Evolutionary conservation across 495 filamentous ascomycete genomes (phyloP), one percentile per base, ranked within the genome.

Genomic region (Pseudoneurospora amorphoporcata): DNA sequence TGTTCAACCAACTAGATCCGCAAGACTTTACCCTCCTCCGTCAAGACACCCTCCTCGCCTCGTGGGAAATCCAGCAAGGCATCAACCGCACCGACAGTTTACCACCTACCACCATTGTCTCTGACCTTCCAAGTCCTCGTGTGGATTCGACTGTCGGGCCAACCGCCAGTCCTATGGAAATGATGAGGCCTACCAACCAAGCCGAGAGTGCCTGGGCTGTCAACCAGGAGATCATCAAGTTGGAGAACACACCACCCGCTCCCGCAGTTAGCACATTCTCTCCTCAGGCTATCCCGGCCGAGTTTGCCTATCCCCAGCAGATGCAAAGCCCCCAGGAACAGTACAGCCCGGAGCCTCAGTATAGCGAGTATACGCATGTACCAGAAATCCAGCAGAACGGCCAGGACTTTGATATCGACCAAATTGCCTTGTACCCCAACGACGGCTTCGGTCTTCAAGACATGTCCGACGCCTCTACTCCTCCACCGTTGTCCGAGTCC

Each of bases 111-210:
- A 75, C 74, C 41, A 81, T 81, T 42, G 78, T 81, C 45, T 68
- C 79, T 2, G 79, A 81, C 47, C 73, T 81, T n/a, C 75, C 73
- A 19, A 76, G 74, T 38, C 69, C 74, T 19, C 65, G 73, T 41
- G 47, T 76, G 9, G 70, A 78, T n/a, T 71, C 71, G 16, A 69
- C 19, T 65, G 42, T 45, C 29, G 75, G 72, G 4, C 78, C 79
- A 16, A 81, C 77, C 69, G 78, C 70, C 10, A 80, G 78, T 43
- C 83, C 83, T 32, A 84, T 84, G 83, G 80, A 82, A 65, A 78
- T 84, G 75, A 84, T 84, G 80, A 80, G 80, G 68, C 83, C 83
- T 14, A 82, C 83, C 70, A 84, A 81, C 73, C 72, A 76, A 39
- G 73, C 72, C 68, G 83, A 85, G 74, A 82, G 75, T 45, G 79